Conservation (phyloP, 106 monocot species). For the Acanthochlamys bracteata region DNA sequence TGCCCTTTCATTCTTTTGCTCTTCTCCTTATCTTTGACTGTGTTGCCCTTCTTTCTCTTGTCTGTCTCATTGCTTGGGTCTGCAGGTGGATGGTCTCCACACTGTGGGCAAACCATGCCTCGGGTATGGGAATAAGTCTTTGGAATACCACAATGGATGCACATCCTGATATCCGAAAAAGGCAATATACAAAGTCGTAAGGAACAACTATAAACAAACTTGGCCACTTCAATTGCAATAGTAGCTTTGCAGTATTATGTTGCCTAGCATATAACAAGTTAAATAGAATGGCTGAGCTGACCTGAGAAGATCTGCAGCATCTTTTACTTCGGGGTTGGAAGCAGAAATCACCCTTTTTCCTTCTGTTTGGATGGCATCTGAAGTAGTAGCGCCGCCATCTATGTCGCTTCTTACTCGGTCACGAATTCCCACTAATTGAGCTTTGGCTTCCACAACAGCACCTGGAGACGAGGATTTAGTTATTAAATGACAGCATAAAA, state of each 20-base stretch:
- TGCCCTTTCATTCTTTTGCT: slow-evolving; percentile 95
- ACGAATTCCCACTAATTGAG: slow-evolving; percentile 76
- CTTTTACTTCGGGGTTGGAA: slow-evolving; percentile 76
- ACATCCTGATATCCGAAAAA: slow-evolving; percentile 87
- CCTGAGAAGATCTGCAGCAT: slow-evolving; percentile 92
- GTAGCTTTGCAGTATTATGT: too few relatives aligned
- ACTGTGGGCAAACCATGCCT: slow-evolving; percentile 81
- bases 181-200: too few relatives aligned
- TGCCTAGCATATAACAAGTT: too few relatives aligned
- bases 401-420: slow-evolving; percentile 75
- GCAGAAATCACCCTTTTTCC: slow-evolving; percentile 52
- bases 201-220: too few relatives aligned
- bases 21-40: slow-evolving; percentile 92
- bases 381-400: slow-evolving; percentile 26
- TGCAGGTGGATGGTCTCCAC: slow-evolving; percentile 58
- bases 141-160: slow-evolving; percentile 79
- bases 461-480: slow-evolving; percentile 28
- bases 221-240: too few relatives aligned
- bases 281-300: slow-evolving; percentile 10
- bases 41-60: slow-evolving; percentile 80
- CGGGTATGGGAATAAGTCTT: slow-evolving; percentile 73
- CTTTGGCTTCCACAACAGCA: slow-evolving; percentile 77
- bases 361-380: slow-evolving; percentile 25
- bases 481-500: not conserved
- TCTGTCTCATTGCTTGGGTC: slow-evolving; percentile 40